Evolutionary conservation across 2,329 filamentous ascomycete species (phyloP).

Genomic region (Cordyceps cicadae): DNA sequence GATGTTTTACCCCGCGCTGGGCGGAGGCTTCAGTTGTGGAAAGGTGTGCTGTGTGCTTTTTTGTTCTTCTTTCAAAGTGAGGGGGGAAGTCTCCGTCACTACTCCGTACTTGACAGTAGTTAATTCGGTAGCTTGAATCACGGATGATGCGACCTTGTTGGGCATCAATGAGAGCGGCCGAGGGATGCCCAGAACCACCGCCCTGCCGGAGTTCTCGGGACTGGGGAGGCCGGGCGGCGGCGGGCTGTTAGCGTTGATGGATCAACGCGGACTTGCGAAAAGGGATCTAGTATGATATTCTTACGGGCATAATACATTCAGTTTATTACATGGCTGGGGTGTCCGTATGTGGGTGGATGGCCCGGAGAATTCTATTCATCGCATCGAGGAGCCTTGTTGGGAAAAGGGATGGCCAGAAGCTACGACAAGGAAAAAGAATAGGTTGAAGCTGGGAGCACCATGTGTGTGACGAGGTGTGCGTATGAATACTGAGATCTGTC

Average conservation of each 20-base stretch:
- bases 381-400: neutral
- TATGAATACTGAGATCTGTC: neutral
- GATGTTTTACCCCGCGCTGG: neutral
- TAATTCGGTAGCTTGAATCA: neutral
- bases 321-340: neutral
- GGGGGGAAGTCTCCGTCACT: no score
- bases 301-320: neutral
- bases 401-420: neutral
- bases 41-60: no score
- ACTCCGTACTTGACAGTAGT: neutral
- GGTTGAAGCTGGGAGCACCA: no score
- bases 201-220: neutral
- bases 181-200: neutral
- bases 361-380: neutral
- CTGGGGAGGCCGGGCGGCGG: no score
- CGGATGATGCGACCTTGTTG: neutral
- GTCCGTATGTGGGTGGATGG: no score
- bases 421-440: neutral
- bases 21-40: neutral
- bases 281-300: no score
- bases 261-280: neutral
- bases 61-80: no score
- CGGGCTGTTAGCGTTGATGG: neutral
- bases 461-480: neutral
- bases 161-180: no score